phyloP scores from a whole-genome alignment of 164 flowering plant species.

The Houttuynia cordata region DNA sequence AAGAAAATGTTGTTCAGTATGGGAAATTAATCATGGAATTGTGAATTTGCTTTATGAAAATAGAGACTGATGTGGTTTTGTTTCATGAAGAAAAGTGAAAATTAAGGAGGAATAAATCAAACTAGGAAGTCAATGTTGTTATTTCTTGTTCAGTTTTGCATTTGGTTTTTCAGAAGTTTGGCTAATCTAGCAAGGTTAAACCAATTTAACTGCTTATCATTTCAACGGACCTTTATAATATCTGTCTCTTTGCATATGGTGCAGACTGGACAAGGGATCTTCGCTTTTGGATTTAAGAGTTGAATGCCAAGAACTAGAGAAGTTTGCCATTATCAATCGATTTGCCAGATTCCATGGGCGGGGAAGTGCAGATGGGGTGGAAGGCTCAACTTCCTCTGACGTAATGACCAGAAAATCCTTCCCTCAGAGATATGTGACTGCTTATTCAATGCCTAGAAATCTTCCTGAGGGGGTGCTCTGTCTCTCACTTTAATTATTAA shows the following conservation, averaged over 20 bases:
- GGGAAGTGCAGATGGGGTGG: conserved; percentile 27
- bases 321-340: conserved; percentile 58
- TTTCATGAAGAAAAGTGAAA: too few species aligned
- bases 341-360: conserved; percentile 71
- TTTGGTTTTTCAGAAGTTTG: neutral
- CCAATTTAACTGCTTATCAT: neutral
- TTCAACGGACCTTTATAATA: neutral
- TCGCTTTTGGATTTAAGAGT: conserved; percentile 48
- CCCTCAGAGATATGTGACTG: conserved; percentile 68
- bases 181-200: neutral
- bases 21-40: too few species aligned
- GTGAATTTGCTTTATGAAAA: too few species aligned
- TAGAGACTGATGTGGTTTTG: too few species aligned
- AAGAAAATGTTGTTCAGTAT: too few species aligned
- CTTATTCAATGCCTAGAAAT: conserved; percentile 52
- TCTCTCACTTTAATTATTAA: conserved; percentile 58
- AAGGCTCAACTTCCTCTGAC: conserved; percentile 30
- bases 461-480: conserved; percentile 71
- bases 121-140: too few species aligned
- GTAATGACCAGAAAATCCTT: conserved; percentile 20
- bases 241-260: conserved; percentile 2
- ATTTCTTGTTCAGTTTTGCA: too few species aligned
- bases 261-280: conserved; percentile 56
- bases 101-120: too few species aligned
- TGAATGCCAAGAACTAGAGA: conserved; percentile 67